Conservation (phyloP, 2,329 filamentous ascomycete genomes). For the Monosporascus sp. region DNA sequence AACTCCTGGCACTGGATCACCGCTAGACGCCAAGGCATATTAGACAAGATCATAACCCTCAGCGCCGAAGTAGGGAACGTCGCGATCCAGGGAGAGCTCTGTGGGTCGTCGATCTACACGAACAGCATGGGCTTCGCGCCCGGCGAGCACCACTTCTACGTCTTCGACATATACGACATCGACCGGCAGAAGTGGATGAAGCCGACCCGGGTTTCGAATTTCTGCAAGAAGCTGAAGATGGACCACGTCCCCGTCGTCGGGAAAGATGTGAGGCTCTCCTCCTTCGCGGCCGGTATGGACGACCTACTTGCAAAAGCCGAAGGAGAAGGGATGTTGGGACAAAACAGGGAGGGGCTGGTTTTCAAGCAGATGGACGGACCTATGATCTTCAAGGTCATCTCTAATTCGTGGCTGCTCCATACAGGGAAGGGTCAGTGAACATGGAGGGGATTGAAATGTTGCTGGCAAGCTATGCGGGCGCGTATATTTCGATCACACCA, state of each 20-base stretch:
- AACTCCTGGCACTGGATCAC: conserved; percentile 18
- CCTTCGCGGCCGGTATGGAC: background rate
- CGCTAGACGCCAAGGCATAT: conserved; percentile 15
- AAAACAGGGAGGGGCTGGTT: conserved; percentile 23
- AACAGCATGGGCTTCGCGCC: conserved; percentile 22
- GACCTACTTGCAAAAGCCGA: conserved; percentile 23
- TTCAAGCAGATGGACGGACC: conserved; percentile 18
- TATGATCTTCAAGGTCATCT: conserved; percentile 24
- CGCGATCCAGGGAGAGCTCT: conserved; percentile 25
- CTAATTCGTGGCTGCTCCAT: conserved; percentile 23
- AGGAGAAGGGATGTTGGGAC: conserved; percentile 14
- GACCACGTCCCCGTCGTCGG: conserved; percentile 11
- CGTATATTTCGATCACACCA: no score
- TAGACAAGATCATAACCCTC: conserved; percentile 10
- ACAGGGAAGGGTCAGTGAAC: conserved; percentile 8
- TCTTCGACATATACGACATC: conserved; percentile 16
- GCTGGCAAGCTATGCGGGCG: no score
- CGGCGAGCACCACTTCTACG: conserved; percentile 15
- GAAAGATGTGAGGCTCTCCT: background rate
- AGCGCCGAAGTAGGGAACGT: conserved; percentile 13
- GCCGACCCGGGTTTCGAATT: background rate
- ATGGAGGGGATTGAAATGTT: no score
- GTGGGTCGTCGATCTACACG: conserved; percentile 16
- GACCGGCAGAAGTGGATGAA: conserved; percentile 6
- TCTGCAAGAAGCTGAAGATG: conserved; percentile 6